Conservation (phyloP, 2,329 filamentous ascomycete genomes). For the Cordyceps militaris region DNA sequence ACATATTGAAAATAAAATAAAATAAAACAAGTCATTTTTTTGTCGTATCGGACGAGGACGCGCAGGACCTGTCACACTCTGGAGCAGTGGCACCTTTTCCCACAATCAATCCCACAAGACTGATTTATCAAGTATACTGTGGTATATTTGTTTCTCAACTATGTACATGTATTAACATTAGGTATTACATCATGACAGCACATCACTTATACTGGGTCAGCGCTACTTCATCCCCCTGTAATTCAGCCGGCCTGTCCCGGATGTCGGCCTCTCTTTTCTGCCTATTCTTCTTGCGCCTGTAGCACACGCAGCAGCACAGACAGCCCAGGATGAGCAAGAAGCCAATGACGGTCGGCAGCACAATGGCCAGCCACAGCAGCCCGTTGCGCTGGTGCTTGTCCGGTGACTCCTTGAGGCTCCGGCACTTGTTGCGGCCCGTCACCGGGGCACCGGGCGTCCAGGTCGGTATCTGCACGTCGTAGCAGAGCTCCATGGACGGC, state of each 20-base stretch:
- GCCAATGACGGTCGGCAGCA: background rate
- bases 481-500: background rate
- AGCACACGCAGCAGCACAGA: constrained; percentile 2
- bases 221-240: background rate
- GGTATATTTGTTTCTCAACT: background rate
- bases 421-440: background rate
- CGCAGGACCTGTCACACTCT: no score
- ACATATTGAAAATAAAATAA: no score
- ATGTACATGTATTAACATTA: constrained; percentile 1
- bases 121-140: no score
- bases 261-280: background rate
- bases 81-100: no score
- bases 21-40: no score
- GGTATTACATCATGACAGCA: background rate
- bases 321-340: background rate
- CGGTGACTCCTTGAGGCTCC: background rate
- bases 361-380: background rate
- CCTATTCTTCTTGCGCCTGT: background rate
- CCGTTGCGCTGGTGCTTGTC: background rate
- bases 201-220: background rate
- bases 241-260: background rate
- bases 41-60: no score
- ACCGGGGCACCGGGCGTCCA: constrained; percentile 1
- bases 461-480: background rate
- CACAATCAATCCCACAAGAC: no score